A percentile compares a stretch with the other conserved stretches of the same genome.
Conservation (phyloP, 768 basidiomycete species). For the Rhizopogon rudus region DNA sequence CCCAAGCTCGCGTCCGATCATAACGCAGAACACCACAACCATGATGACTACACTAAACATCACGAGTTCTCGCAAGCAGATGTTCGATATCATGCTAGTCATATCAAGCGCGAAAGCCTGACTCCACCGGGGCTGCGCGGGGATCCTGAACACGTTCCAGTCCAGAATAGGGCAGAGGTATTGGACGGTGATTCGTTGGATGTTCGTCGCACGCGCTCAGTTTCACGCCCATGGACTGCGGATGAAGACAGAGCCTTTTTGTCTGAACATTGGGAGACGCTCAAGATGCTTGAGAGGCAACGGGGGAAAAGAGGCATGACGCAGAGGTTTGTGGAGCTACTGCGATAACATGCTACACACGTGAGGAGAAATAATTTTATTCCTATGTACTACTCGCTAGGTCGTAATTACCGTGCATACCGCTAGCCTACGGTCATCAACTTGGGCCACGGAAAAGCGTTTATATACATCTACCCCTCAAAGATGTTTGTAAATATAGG, state of each 20-base stretch:
- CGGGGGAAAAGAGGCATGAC: constrained; percentile 13
- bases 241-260: neutral
- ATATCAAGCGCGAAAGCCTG: neutral
- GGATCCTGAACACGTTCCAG: neutral
- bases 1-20: neutral
- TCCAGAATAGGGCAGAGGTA: neutral
- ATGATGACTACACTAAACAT: neutral
- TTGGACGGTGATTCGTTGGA: neutral
- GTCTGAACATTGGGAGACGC: constrained; percentile 5
- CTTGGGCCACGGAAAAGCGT: too few species aligned
- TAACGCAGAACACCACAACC: neutral
- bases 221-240: neutral
- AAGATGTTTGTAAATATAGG: neutral
- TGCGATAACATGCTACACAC: constrained; percentile 6
- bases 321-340: constrained; percentile 7
- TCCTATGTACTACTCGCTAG: too few species aligned
- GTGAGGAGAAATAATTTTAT: too few species aligned
- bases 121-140: neutral
- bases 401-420: too few species aligned
- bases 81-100: neutral
- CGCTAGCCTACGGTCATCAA: too few species aligned
- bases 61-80: constrained; percentile 9
- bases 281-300: constrained; percentile 7
- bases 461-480: neutral
- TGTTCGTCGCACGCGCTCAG: neutral